A percentile compares a stretch with the other conserved stretches of the same genome.
phyloP scores from a whole-genome alignment of 1,139 yeast species.

The Protomyces gravidus region DNA sequence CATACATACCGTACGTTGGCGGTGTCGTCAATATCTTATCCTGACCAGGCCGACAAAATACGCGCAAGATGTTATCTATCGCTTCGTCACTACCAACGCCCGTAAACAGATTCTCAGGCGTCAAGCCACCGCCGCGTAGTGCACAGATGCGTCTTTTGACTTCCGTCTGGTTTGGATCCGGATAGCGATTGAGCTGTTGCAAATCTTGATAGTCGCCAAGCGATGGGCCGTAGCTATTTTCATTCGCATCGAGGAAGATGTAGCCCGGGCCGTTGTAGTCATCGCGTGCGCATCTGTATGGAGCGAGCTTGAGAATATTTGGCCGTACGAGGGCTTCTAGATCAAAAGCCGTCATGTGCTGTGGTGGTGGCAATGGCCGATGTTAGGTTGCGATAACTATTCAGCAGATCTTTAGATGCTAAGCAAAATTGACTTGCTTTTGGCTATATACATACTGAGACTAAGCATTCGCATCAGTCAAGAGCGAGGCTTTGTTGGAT shows the following conservation, averaged over 20 bases:
- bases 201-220: slow-evolving; percentile 43
- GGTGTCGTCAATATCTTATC: slow-evolving; percentile 85
- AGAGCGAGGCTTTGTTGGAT: slow-evolving; percentile 19
- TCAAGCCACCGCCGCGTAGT: slow-evolving; percentile 61
- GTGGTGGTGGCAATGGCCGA: neutral
- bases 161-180: slow-evolving; percentile 91
- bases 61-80: slow-evolving; percentile 81
- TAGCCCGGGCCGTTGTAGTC: slow-evolving; percentile 45
- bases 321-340: slow-evolving; percentile 58
- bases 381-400: too few relatives aligned
- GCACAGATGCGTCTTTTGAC: slow-evolving; percentile 67
- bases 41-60: slow-evolving; percentile 73
- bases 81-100: slow-evolving; percentile 98
- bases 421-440: neutral
- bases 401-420: neutral
- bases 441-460: slow-evolving; percentile 11
- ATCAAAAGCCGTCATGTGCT: slow-evolving; percentile 1
- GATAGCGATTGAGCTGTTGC: slow-evolving; percentile 74
- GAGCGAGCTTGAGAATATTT: slow-evolving; percentile 42
- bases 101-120: slow-evolving; percentile 69
- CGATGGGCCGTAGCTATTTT: slow-evolving; percentile 90
- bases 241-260: slow-evolving; percentile 86
- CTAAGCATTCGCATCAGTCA: slow-evolving; percentile 18
- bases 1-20: slow-evolving; percentile 97
- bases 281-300: slow-evolving; percentile 25